These are phyloP conservation scores for Curvularia spicifera DNA, from an alignment of 2,329 filamentous ascomycete genomes.

Conservation along the genomic window DNA sequence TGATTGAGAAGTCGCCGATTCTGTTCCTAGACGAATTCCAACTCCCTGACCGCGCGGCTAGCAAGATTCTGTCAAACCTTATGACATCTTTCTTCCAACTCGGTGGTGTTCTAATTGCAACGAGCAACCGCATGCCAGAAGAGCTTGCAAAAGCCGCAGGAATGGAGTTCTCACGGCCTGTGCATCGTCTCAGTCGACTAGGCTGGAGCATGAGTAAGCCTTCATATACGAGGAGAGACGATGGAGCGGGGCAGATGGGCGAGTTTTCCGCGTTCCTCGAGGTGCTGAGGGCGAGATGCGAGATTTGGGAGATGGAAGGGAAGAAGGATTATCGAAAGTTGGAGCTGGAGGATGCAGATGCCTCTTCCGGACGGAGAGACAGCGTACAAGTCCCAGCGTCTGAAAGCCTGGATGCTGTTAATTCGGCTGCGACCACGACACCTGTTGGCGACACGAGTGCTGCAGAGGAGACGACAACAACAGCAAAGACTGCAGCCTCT, in stretches of 20 bases:
- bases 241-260: constrained; percentile 57
- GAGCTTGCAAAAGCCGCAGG: constrained; percentile 78
- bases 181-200: constrained; percentile 50
- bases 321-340: constrained; percentile 70
- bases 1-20: constrained; percentile 76
- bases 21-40: constrained; percentile 86
- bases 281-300: constrained; percentile 76
- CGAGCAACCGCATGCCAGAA: constrained; percentile 83
- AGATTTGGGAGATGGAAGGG: constrained; percentile 84
- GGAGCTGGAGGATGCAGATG: constrained; percentile 35
- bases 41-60: constrained; percentile 76
- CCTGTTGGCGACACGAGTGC: background rate
- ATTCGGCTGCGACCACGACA: background rate
- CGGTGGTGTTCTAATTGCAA: constrained; percentile 79
- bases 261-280: constrained; percentile 80
- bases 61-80: constrained; percentile 79
- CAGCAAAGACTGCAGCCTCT: background rate
- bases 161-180: constrained; percentile 67
- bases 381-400: constrained; percentile 5
- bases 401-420: background rate
- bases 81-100: constrained; percentile 83
- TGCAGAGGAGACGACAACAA: background rate
- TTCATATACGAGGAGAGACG: constrained; percentile 53
- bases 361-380: constrained; percentile 1
- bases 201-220: constrained; percentile 55